phyloP scores from a whole-genome alignment of 2,329 filamentous ascomycete species.

The Arthrinium puccinioides region DNA sequence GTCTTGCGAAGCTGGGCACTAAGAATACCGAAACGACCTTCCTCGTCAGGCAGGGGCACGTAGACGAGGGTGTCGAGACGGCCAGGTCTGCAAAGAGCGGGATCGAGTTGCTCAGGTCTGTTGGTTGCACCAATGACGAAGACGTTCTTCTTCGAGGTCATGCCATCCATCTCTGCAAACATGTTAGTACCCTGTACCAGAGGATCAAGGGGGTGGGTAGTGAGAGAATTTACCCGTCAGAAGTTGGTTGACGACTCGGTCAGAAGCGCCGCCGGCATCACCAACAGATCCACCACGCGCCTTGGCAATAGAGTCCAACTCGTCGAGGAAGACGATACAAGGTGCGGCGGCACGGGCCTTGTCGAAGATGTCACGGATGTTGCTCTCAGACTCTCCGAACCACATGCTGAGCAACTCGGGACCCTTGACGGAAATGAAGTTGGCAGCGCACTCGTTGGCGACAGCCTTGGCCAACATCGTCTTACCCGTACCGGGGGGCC shows the following conservation, averaged over 20 bases:
- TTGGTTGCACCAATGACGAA: conserved; percentile 99
- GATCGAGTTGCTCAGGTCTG: conserved; percentile 96
- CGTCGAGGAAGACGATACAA: conserved; percentile 97
- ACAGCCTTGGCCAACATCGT: conserved; percentile 99
- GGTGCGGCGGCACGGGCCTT: conserved; percentile 97
- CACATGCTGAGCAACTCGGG: conserved; percentile 98
- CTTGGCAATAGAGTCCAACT: conserved; percentile 98
- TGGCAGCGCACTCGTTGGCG: conserved; percentile 97
- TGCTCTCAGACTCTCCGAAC: conserved; percentile 99
- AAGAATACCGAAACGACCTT: conserved; percentile 82
- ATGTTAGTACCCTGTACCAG: conserved; percentile 15
- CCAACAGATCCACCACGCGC: conserved; percentile 94
- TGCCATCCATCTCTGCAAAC: conserved; percentile 85
- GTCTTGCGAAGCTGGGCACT: conserved; percentile 98
- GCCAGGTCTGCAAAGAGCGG: conserved; percentile 93
- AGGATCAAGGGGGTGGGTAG: neutral
- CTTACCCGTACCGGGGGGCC: conserved; percentile 99
- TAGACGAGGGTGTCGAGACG: conserved; percentile 99
- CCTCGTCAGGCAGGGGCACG: conserved; percentile 90
- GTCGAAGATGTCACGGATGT: conserved; percentile 99
- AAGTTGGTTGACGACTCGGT: conserved; percentile 99
- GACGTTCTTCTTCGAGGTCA: conserved; percentile 99
- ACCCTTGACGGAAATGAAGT: conserved; percentile 99
- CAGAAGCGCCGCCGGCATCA: conserved; percentile 94
- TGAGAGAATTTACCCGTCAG: conserved; percentile 70